These are phyloP conservation scores for Fusarium circinatum DNA, from an alignment of 2,329 filamentous ascomycete species.

Conservation along the genomic window DNA sequence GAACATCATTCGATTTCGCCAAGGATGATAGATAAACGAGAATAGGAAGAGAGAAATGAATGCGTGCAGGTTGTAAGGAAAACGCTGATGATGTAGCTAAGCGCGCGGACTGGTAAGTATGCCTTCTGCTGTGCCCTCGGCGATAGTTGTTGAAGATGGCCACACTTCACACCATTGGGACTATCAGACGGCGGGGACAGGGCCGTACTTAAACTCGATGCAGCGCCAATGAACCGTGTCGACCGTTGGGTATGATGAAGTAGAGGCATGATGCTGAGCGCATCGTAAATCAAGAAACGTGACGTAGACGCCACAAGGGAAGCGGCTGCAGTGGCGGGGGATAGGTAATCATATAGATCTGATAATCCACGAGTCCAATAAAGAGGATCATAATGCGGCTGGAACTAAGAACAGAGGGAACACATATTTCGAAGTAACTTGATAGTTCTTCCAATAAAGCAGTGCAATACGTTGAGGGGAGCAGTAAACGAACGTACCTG, in stretches of 20 bases:
- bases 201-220: background rate
- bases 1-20: background rate
- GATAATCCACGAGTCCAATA: background rate
- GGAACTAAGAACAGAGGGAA: background rate
- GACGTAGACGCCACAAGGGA: slow-evolving; percentile 39
- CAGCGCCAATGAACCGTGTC: slow-evolving; percentile 1
- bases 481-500: slow-evolving; percentile 26
- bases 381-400: background rate
- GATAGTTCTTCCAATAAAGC: background rate
- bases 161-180: background rate
- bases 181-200: background rate
- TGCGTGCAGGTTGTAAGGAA: slow-evolving; percentile 11
- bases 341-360: slow-evolving; percentile 6
- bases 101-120: slow-evolving; percentile 21
- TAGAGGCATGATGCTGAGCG: slow-evolving; percentile 19
- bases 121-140: slow-evolving; percentile 17
- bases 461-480: slow-evolving; percentile 5
- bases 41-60: background rate
- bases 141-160: background rate
- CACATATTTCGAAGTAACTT: background rate
- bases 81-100: slow-evolving; percentile 32
- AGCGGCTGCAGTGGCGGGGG: slow-evolving; percentile 24
- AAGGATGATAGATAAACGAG: background rate
- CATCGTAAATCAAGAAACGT: slow-evolving; percentile 34
- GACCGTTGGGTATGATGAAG: background rate